Evolutionary conservation across 441 rosid species (phyloP).

Genomic region (Cnidoscolus chayamansa): DNA sequence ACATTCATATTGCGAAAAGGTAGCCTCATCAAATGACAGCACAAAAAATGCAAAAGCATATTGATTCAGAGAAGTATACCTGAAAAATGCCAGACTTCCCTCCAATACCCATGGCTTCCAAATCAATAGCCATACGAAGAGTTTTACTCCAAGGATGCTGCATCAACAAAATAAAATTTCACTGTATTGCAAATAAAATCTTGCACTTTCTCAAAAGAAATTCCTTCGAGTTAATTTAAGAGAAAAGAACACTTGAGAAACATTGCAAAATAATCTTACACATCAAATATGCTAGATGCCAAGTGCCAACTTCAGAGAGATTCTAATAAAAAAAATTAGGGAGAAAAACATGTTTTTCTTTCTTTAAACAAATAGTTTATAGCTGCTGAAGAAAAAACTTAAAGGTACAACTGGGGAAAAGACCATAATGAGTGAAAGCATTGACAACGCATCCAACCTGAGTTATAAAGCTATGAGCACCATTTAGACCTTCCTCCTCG

Average conservation of each 20-base stretch:
- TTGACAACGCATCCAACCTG: slow-evolving; percentile 50
- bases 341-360: not conserved
- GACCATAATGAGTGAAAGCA: slow-evolving; percentile 4
- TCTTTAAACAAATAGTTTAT: not conserved
- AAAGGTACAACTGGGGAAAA: not conserved
- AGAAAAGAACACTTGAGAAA: not conserved
- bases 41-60: slow-evolving; percentile 10
- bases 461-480: slow-evolving; percentile 97
- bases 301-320: not conserved
- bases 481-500: slow-evolving; percentile 93
- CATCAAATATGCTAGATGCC: slow-evolving; percentile 6
- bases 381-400: not conserved
- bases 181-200: slow-evolving; percentile 11
- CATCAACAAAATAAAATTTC: slow-evolving; percentile 27
- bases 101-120: slow-evolving; percentile 97
- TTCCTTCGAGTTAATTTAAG: not conserved
- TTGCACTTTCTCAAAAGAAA: not conserved
- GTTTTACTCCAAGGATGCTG: slow-evolving; percentile 94
- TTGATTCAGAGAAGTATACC: slow-evolving; percentile 41
- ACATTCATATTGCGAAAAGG: not conserved
- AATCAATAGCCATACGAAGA: slow-evolving; percentile 73
- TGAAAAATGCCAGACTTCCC: slow-evolving; percentile 88
- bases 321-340: not conserved
- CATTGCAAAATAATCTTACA: slow-evolving; percentile 13
- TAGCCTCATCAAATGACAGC: not conserved